Evolutionary conservation across 1,139 yeast species (phyloP).

Genomic region (Pichia sp.): DNA sequence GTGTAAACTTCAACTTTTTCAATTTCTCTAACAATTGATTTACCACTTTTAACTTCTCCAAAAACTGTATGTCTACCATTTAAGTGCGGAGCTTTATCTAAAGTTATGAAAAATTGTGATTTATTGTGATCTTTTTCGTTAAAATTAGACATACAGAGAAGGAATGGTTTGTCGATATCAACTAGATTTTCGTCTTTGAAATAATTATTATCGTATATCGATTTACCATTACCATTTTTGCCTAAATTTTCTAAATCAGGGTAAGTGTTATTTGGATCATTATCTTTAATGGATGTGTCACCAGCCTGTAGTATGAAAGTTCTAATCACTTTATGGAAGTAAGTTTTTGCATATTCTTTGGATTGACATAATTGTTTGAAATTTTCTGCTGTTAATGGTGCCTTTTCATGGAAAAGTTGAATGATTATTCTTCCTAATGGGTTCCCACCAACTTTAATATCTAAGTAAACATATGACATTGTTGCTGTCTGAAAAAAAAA

Average conservation of each 20-base stretch:
- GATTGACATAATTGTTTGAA: constrained; percentile 43
- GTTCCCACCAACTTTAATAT: constrained; percentile 43
- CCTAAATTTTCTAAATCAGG: constrained; percentile 37
- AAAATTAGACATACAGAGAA: constrained; percentile 67
- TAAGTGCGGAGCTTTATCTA: constrained; percentile 65
- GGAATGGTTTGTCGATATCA: constrained; percentile 40
- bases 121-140: constrained; percentile 53
- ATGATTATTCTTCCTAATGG: constrained; percentile 59
- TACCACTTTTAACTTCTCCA: constrained; percentile 61
- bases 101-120: constrained; percentile 76
- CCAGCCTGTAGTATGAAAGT: constrained; percentile 83
- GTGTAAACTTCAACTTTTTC: constrained; percentile 38
- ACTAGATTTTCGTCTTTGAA: constrained; percentile 58
- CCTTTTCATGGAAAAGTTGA: constrained; percentile 43
- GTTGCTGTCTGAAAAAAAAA: background rate
- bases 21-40: constrained; percentile 60
- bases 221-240: constrained; percentile 36
- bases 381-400: constrained; percentile 56
- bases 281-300: constrained; percentile 40
- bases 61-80: constrained; percentile 72
- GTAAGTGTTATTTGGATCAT: constrained; percentile 30
- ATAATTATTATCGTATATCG: constrained; percentile 22
- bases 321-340: constrained; percentile 64
- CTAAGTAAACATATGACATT: constrained; percentile 37
- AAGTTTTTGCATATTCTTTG: constrained; percentile 38